Conservation (phyloP, 208 protist genomes). For the Trypanosoma grayi region DNA sequence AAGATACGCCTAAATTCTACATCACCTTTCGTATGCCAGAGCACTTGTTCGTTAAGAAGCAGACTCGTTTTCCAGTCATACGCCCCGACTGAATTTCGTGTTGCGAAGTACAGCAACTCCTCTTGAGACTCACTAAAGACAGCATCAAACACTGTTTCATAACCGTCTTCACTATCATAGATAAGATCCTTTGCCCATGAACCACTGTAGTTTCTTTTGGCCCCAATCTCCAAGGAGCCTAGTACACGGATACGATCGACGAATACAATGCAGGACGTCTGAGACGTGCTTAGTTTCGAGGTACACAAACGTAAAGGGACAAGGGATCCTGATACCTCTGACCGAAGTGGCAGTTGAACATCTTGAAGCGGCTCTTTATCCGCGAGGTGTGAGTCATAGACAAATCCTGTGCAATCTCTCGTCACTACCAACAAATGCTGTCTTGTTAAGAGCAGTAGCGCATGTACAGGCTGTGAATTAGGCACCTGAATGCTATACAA, state of each 20-base stretch:
- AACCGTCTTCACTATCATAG: slow-evolving; percentile 62
- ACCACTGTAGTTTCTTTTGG: not conserved
- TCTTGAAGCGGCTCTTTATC: slow-evolving; percentile 27
- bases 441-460: slow-evolving; percentile 39
- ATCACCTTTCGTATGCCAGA: slow-evolving; percentile 55
- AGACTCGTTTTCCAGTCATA: slow-evolving; percentile 79
- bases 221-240: slow-evolving; percentile 20
- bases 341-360: slow-evolving; percentile 7
- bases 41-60: slow-evolving; percentile 72
- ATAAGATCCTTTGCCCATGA: slow-evolving; percentile 51
- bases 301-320: slow-evolving; percentile 22
- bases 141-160: slow-evolving; percentile 66
- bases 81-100: slow-evolving; percentile 52
- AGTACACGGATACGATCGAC: slow-evolving; percentile 68
- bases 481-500: slow-evolving; percentile 50
- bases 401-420: slow-evolving; percentile 43
- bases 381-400: slow-evolving; percentile 66
- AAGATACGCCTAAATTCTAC: slow-evolving; percentile 80
- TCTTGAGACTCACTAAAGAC: slow-evolving; percentile 78
- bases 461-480: slow-evolving; percentile 37
- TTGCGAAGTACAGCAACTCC: slow-evolving; percentile 76
- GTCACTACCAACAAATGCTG: slow-evolving; percentile 67
- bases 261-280: slow-evolving; percentile 53
- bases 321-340: not conserved
- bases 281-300: slow-evolving; percentile 39